These are phyloP conservation scores for Peterozyma xylosa DNA, from an alignment of 805 yeast genomes.

Conservation along the genomic window DNA sequence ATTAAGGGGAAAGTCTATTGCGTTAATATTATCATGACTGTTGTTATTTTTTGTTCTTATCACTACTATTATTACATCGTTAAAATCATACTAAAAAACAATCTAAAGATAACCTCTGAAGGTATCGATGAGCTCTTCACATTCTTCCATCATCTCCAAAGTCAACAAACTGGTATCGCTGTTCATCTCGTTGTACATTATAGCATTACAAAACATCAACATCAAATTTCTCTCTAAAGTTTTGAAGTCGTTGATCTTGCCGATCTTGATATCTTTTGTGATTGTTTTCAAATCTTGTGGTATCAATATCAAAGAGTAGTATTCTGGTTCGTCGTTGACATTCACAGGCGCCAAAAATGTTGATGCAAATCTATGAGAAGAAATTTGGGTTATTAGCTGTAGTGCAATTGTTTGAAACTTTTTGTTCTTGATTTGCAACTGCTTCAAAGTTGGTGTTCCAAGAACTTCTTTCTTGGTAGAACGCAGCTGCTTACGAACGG, in stretches of 20 bases:
- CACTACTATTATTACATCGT: neutral
- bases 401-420: slow-evolving; percentile 55
- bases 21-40: neutral
- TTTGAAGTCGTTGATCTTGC: slow-evolving; percentile 36
- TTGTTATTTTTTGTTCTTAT: neutral
- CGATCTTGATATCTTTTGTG: slow-evolving; percentile 48
- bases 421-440: slow-evolving; percentile 27
- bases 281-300: slow-evolving; percentile 69
- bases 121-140: slow-evolving; percentile 45
- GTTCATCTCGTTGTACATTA: slow-evolving; percentile 69
- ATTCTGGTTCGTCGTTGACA: slow-evolving; percentile 61
- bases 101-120: slow-evolving; percentile 40
- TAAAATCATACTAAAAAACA: too few species aligned
- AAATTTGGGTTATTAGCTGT: slow-evolving; percentile 55
- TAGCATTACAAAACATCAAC: slow-evolving; percentile 77
- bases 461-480: slow-evolving; percentile 3
- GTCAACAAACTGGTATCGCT: slow-evolving; percentile 58
- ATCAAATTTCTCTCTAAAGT: slow-evolving; percentile 63
- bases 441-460: slow-evolving; percentile 9
- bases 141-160: slow-evolving; percentile 63
- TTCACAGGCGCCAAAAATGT: slow-evolving; percentile 68
- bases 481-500: slow-evolving; percentile 15
- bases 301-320: slow-evolving; percentile 47
- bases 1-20: neutral
- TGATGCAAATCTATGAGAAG: slow-evolving; percentile 66